These are phyloP conservation scores for Chrysanthemum seticuspe DNA, from an alignment of 129 eudicot genomes.

Conservation along the genomic window DNA sequence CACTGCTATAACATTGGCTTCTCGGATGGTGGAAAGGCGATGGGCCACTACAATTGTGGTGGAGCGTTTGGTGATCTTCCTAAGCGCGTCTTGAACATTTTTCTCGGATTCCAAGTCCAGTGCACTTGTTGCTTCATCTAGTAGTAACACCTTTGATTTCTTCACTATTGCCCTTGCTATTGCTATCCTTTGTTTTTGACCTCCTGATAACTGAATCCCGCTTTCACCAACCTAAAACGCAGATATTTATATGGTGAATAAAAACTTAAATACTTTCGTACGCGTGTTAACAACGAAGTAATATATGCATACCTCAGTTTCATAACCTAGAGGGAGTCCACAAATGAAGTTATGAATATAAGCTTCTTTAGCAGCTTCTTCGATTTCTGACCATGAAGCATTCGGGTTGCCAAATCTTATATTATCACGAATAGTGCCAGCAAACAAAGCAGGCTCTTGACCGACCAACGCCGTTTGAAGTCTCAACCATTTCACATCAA, in stretches of 20 bases:
- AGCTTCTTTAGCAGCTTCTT: slow-evolving; percentile 44
- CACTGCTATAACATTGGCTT: slow-evolving; percentile 68
- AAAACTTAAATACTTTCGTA: neutral
- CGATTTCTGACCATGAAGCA: slow-evolving; percentile 36
- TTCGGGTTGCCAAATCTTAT: slow-evolving; percentile 41
- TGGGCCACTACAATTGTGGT: slow-evolving; percentile 84
- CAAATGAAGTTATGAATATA: slow-evolving; percentile 46
- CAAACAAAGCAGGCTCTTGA: slow-evolving; percentile 85
- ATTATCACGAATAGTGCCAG: slow-evolving; percentile 69
- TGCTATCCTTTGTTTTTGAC: slow-evolving; percentile 81
- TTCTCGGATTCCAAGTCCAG: slow-evolving; percentile 85
- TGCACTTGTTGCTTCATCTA: slow-evolving; percentile 90
- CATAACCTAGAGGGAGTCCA: slow-evolving; percentile 75
- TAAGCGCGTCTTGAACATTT: slow-evolving; percentile 67
- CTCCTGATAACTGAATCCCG: slow-evolving; percentile 83
- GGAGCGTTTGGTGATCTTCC: slow-evolving; percentile 57
- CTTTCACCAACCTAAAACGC: slow-evolving; percentile 68
- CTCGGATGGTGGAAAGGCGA: slow-evolving; percentile 77
- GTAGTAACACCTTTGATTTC: slow-evolving; percentile 62
- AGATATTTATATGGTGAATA: slow-evolving; percentile 5
- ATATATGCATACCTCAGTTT: slow-evolving; percentile 38
- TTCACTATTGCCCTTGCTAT: slow-evolving; percentile 78
- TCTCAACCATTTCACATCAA: slow-evolving; percentile 74
- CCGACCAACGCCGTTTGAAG: slow-evolving; percentile 72
- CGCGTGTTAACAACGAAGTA: too few species aligned